Evolutionary conservation across 176 grass and related monocot genomes (phyloP).

Genomic region (Oryza officinalis): DNA sequence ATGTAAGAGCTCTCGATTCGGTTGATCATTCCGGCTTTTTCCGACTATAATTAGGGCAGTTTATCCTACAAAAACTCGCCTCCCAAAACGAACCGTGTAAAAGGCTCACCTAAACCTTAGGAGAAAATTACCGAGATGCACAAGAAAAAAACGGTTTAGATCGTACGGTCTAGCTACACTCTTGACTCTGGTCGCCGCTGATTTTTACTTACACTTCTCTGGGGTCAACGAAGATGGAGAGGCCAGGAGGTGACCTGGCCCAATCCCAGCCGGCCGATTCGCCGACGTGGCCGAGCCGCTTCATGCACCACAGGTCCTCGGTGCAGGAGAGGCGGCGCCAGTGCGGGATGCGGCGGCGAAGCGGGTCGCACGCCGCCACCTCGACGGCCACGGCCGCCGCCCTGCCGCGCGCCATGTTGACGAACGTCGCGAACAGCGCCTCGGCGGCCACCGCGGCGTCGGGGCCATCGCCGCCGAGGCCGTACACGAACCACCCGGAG

Average conservation of each 20-base stretch:
- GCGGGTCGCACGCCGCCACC: conserved; percentile 65
- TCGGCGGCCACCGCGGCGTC: conserved; percentile 37
- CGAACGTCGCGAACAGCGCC: conserved; percentile 52
- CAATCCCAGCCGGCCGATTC: conserved; percentile 63
- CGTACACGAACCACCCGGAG: conserved; percentile 80
- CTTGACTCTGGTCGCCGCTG: not conserved
- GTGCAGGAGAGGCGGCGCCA: conserved; percentile 75
- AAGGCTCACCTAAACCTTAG: not conserved
- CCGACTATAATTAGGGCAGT: not conserved
- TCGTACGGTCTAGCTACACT: not conserved
- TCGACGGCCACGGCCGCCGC: conserved; percentile 68
- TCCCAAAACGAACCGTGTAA: not conserved
- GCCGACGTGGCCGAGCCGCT: conserved; percentile 49
- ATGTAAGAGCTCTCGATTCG: not conserved
- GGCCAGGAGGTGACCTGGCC: conserved; percentile 63
- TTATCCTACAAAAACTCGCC: not conserved
- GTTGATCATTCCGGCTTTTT: not conserved
- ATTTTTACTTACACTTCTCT: conserved; percentile 66
- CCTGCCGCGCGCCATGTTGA: conserved; percentile 66
- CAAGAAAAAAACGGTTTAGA: not conserved
- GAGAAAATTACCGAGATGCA: not conserved
- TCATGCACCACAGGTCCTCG: conserved; percentile 92
- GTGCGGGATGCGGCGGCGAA: conserved; percentile 63
- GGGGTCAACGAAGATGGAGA: conserved; percentile 84
- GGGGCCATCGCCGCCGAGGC: conserved; percentile 62